Base-by-base conservation (phyloP, 495 filamentous ascomycete genomes). In the Tuber umbilicatum region DNA sequence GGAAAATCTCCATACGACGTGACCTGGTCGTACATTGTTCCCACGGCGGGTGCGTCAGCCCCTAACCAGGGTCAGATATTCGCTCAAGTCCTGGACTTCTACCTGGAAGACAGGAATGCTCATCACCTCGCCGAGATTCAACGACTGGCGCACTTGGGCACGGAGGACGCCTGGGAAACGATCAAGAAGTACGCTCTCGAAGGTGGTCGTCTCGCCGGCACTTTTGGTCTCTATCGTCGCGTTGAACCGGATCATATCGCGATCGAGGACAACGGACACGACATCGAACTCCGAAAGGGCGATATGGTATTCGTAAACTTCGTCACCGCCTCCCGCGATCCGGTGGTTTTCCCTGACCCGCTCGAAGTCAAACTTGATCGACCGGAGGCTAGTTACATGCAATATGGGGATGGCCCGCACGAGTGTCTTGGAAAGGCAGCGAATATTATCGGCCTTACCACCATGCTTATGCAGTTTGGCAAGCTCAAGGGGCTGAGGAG, bases 51-150 rank as follows among this genome's bases (percentile, higher is more conserved):
- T 35, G 86, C 87, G 5, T 86, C 89, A 76, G 88, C 92, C 2
- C 88, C 92, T 2, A 93, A 88, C 79, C 91, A 94, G 79, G 89
- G 87, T 6, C 90, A 92, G 81, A 85, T 90, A 76, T 91, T 95
- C 78, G 89, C 91, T 14, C 90, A 93, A 83, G 87, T 92, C 17
- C 86, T 94, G 17, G 92, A 96, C 80, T 94, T 89, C 85, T 96
- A 93, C 84, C 81, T 89, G 17, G 81, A 83, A 9, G 81, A 82
- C 41, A 83, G 84, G 27, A 86, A 86, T 45, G 81, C 84, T 10
- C 75, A 80, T 43, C 85, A 89, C 81, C 87, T 87, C 81, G 78
- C 83, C 12, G 82, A 86, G 47, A 85, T 89, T 45, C 84, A 87
- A 74, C 77, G 73, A 16, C 81, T 89, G 2, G 87, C 87, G 0